A percentile compares a stretch with the other conserved stretches of the same genome.
phyloP scores from a whole-genome alignment of 495 filamentous ascomycete genomes.

The Penicillium mononematosum region DNA sequence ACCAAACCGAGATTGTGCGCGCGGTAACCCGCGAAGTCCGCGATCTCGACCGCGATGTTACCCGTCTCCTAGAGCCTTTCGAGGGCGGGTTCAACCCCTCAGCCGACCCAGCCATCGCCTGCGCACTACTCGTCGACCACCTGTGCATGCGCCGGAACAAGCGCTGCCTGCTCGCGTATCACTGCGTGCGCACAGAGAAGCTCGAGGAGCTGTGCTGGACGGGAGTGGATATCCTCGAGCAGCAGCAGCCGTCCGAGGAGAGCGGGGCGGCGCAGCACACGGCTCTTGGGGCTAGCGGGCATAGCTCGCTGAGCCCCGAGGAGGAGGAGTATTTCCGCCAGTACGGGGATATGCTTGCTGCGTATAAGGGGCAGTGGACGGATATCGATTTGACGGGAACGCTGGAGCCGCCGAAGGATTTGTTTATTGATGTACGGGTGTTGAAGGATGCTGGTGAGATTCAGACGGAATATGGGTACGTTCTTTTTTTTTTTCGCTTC shows the following conservation, averaged over 20 bases:
- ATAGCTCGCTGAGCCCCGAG: conserved; percentile 88
- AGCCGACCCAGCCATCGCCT: conserved; percentile 78
- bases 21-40: conserved; percentile 87
- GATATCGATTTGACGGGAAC: conserved; percentile 96
- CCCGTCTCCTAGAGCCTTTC: conserved; percentile 75
- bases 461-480: conserved; percentile 97
- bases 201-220: conserved; percentile 93
- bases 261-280: conserved; percentile 28
- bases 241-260: conserved; percentile 42
- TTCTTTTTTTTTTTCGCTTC: conserved; percentile 1
- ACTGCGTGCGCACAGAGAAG: conserved; percentile 83
- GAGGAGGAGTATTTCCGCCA: conserved; percentile 95
- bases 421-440: conserved; percentile 97
- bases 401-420: conserved; percentile 87
- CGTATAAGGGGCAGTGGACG: conserved; percentile 98
- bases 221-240: conserved; percentile 75
- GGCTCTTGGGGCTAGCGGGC: conserved; percentile 39
- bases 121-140: conserved; percentile 87
- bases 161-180: conserved; percentile 92
- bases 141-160: conserved; percentile 95
- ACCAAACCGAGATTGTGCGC: conserved; percentile 90
- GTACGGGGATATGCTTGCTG: conserved; percentile 87
- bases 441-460: conserved; percentile 98
- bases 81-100: conserved; percentile 82
- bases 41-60: conserved; percentile 89